These are phyloP conservation scores for Fusarium hainanense DNA, from an alignment of 2,329 filamentous ascomycete species.

Conservation along the genomic window DNA sequence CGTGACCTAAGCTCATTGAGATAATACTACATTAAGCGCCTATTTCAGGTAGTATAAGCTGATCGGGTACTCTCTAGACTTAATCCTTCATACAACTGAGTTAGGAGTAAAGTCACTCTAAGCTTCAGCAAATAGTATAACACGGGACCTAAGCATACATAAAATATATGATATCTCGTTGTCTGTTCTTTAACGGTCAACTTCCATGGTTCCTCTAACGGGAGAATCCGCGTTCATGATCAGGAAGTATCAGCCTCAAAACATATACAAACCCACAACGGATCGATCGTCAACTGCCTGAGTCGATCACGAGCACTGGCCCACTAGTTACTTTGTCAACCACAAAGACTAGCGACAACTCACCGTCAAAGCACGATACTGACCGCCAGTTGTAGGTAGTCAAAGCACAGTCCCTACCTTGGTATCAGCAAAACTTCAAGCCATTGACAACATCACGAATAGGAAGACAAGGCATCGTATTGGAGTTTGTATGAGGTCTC, in stretches of 20 bases:
- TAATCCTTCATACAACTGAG: neutral
- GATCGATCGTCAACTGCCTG: slow-evolving; percentile 1
- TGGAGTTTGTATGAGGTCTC: slow-evolving; percentile 21
- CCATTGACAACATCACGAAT: neutral
- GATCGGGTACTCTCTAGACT: neutral
- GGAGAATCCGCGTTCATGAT: neutral
- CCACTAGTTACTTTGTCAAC: neutral
- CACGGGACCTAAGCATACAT: neutral
- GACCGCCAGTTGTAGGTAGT: neutral
- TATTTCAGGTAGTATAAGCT: neutral
- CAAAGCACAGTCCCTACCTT: neutral
- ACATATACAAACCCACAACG: neutral
- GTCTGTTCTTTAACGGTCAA: neutral
- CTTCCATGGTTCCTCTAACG: too few species aligned
- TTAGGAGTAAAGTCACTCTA: neutral
- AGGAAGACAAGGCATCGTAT: neutral
- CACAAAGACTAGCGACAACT: neutral
- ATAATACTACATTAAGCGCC: neutral
- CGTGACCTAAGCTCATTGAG: fast-evolving
- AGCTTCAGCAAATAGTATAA: neutral
- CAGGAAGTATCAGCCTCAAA: neutral
- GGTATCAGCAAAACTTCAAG: neutral
- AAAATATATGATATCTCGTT: neutral
- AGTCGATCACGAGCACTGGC: neutral
- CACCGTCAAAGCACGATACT: slow-evolving; percentile 3